Evolutionary conservation across 768 basidiomycete genomes (phyloP), one percentile per base, ranked within the genome.

Genomic region (Russula griseocarnosa): DNA sequence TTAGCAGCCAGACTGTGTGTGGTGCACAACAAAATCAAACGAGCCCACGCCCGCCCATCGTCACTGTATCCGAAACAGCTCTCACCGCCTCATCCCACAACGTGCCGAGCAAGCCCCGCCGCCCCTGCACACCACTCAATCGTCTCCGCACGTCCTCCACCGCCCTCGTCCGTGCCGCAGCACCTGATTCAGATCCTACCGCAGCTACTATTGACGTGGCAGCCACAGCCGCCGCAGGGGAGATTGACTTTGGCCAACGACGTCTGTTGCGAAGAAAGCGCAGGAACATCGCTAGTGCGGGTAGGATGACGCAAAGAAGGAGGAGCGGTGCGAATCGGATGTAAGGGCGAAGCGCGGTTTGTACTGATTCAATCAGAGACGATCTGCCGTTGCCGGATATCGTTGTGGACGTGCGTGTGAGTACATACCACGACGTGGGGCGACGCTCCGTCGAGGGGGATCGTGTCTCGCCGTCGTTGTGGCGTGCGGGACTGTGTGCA

Each of bases 31-130:
- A 26, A 24, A 26, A 22, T 55, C 42, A 69, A 6, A 69, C 66
- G 26, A 69, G 62, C 18, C 68, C 68, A n/a, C 68, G 52, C 8
- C 68, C 68, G 9, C 68, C 68, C 68, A 69, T 69, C 26, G 52
- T 32, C 4, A 67, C 60, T 3, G 68, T 69, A 55, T 67, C 66
- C 55, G 60, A 53, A 1, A 69, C 14, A 1, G 68, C 68, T 22
- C 66, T 52, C 28, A 64, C 62, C 26, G 60, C 26, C 44, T 69
- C 68, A 26, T 63, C 55, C 66, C 68, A 69, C 24, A 69, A 30
- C 0, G 47, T 34, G 20, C 60, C 16, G 47, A 63, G 20, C 24
- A 69, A 9, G 1, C 65, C 65, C 22, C 57, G 59, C 8, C 60
- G 24, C 0, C 51, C 62, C 59, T 63, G 60, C 49, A 61, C 60